phyloP scores from a whole-genome alignment of 495 filamentous ascomycete species.

The Cryomyces minteri region DNA sequence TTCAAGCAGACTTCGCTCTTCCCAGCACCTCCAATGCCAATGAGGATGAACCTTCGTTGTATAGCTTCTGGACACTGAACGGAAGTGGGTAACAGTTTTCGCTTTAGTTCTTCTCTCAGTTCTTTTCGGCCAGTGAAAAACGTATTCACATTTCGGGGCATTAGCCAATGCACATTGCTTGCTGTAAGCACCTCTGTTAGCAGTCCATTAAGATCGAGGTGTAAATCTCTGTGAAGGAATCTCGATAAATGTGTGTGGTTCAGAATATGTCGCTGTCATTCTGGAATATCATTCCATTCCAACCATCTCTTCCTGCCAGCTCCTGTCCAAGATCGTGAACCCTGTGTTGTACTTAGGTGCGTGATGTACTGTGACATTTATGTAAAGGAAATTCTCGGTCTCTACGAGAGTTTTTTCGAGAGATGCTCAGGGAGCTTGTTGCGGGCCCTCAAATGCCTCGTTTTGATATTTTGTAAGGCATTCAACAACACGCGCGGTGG shows the following conservation, averaged over 20 bases:
- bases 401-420: too few species aligned
- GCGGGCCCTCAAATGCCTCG: background rate
- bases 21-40: slow-evolving; percentile 4
- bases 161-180: background rate
- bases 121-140: slow-evolving; percentile 1
- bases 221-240: too few species aligned
- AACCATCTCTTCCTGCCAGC: too few species aligned
- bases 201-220: too few species aligned
- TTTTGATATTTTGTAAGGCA: background rate
- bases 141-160: background rate
- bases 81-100: background rate
- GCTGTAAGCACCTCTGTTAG: too few species aligned
- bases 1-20: slow-evolving; percentile 9
- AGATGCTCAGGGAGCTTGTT: background rate
- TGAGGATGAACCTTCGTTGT: slow-evolving; percentile 6
- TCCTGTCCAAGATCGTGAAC: too few species aligned
- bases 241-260: too few species aligned
- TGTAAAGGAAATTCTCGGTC: too few species aligned
- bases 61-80: background rate
- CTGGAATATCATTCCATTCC: too few species aligned
- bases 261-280: too few species aligned
- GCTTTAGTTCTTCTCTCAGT: background rate
- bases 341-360: too few species aligned
- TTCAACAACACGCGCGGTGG: slow-evolving; percentile 2
- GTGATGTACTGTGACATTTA: too few species aligned